A percentile compares a stretch with the other conserved stretches of the same genome.
phyloP scores from a whole-genome alignment of 495 filamentous ascomycete genomes.

The Lepraria neglecta region DNA sequence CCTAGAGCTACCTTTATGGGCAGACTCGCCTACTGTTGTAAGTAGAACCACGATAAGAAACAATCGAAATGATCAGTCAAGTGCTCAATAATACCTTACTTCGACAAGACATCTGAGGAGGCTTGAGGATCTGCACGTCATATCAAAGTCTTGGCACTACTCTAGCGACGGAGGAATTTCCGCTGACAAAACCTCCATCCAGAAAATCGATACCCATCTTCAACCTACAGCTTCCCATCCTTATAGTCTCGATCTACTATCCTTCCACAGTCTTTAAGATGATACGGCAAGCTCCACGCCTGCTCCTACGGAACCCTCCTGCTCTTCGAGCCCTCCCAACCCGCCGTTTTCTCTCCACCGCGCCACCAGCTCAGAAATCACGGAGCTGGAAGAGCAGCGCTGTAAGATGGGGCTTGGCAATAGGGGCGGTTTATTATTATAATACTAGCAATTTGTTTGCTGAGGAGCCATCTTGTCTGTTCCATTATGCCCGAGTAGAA shows the following conservation, averaged over 20 bases:
- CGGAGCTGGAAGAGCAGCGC: slow-evolving; percentile 77
- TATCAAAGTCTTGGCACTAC: slow-evolving; percentile 1
- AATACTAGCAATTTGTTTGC: slow-evolving; percentile 83
- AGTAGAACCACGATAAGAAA: too few relatives aligned
- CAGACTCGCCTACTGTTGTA: too few relatives aligned
- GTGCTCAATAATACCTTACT: too few relatives aligned
- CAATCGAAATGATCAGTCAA: too few relatives aligned
- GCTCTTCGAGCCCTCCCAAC: slow-evolving; percentile 24
- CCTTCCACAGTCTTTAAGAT: slow-evolving; percentile 15
- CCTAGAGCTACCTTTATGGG: too few relatives aligned
- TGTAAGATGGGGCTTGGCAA: slow-evolving; percentile 67
- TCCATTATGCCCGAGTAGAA: slow-evolving; percentile 1
- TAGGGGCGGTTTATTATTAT: slow-evolving; percentile 81
- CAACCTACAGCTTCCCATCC: neutral
- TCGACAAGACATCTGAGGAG: too few relatives aligned
- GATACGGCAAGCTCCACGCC: slow-evolving; percentile 24
- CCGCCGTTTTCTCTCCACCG: slow-evolving; percentile 67
- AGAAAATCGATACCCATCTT: neutral
- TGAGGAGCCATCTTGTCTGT: slow-evolving; percentile 69
- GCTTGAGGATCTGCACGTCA: slow-evolving; percentile 4
- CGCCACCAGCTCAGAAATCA: slow-evolving; percentile 55
- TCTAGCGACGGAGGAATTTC: slow-evolving; percentile 8
- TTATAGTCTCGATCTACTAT: neutral
- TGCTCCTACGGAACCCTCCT: slow-evolving; percentile 9
- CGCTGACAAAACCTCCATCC: slow-evolving; percentile 12